Evolutionary conservation across 495 filamentous ascomycete genomes (phyloP), one percentile per base, ranked within the genome.

Genomic region (Daldinia caldariorum): DNA sequence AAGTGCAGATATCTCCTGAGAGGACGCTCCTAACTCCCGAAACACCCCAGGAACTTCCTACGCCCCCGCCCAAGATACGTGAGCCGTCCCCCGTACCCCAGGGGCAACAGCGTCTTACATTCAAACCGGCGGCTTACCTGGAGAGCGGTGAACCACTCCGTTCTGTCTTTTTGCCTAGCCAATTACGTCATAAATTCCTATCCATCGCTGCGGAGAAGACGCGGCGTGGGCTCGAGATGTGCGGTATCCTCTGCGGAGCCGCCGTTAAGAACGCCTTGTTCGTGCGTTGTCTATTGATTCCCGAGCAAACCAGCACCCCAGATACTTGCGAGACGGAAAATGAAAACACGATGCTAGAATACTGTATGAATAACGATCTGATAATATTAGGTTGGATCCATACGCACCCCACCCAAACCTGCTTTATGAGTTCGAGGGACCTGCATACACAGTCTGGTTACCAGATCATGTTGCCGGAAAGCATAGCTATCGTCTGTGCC

Each of bases 341-440:
- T 70, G 94, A 97, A 74, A 84, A 83, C 38, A 88, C 86, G 0
- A 85, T 97, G 22, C 91, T 97, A 49, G 92, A 96, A 35, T 98
- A 94, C 75, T 94, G 92, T 73, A 89, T 94, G 69, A 84, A 83
- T 6, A 89, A 97, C 71, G 92, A 97, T 49, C 76, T 98, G 41
- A 89, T 97, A 80, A 89, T 95, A 65, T 84, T 97, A 8, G 95
- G 95, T 59, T 99, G 95, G 95, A 99, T 99, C 62, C 95, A 99
- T 77, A 99, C 95, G 0, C 95, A 99, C 76, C 95, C 95, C 0
- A 92, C 89, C 0, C 96, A 99, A 81, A 97, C 93, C 1, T 99
- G 95, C 77, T 99, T 99, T 77, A 95, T 99, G 92, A 97, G 93
- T 79, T 94, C 90, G 35, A 85, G 94, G 37, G 95, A 99, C 75